Evolutionary conservation across 371 early-diverging fungal genomes (phyloP).

Genomic region (Zopfochytrium polystomum): DNA sequence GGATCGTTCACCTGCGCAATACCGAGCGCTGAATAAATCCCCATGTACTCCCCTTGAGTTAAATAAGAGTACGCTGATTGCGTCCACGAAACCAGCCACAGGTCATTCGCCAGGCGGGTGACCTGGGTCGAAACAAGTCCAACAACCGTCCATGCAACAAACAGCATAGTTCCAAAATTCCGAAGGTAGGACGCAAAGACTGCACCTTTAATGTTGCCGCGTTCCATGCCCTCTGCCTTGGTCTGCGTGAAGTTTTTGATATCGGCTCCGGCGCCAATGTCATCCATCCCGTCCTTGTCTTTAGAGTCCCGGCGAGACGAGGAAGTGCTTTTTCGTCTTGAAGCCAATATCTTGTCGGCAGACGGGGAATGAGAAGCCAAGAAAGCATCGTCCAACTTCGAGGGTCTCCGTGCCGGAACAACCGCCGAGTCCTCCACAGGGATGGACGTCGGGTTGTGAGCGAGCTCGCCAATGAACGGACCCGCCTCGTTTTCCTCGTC

Average conservation of each 20-base stretch:
- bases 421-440: neutral
- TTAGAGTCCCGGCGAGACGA: neutral
- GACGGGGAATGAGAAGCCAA: neutral
- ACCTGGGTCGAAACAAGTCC: constrained; percentile 18
- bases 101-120: constrained; percentile 23
- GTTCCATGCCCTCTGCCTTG: constrained; percentile 5
- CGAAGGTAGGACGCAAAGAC: constrained; percentile 16
- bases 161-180: constrained; percentile 9
- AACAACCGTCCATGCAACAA: constrained; percentile 9
- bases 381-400: neutral
- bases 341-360: neutral
- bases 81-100: constrained; percentile 28
- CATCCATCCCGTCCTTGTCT: neutral
- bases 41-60: constrained; percentile 18
- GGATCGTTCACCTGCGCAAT: constrained; percentile 7
- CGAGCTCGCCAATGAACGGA: neutral
- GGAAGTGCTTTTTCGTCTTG: neutral
- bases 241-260: constrained; percentile 6
- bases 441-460: neutral
- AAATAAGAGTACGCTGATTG: constrained; percentile 12
- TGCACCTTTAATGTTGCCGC: constrained; percentile 12
- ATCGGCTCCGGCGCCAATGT: neutral
- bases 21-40: constrained; percentile 26
- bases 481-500: neutral
- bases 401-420: neutral